Conservation (phyloP, 371 early-diverging fungal genomes). For the Pancytospora philotis region DNA sequence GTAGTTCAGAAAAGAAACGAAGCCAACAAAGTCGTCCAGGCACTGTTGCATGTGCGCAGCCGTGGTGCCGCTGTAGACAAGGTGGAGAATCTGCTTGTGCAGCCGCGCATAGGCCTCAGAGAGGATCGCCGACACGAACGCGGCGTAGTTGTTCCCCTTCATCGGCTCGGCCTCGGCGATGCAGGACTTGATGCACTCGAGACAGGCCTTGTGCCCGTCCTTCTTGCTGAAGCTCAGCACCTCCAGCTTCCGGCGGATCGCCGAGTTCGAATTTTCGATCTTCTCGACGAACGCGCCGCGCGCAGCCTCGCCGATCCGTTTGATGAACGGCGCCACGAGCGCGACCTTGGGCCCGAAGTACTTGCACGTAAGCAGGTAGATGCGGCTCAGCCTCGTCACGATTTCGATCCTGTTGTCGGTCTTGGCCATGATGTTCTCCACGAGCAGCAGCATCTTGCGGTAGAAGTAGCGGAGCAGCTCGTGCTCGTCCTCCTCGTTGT, state of each 20-base stretch:
- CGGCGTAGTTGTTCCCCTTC: constrained; percentile 20
- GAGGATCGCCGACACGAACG: constrained; percentile 17
- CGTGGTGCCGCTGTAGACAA: constrained; percentile 10
- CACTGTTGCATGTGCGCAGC: constrained; percentile 20
- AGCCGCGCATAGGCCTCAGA: constrained; percentile 2
- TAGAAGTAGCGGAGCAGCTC: constrained; percentile 32
- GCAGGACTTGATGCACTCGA: constrained; percentile 21
- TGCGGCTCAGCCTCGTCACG: constrained; percentile 6
- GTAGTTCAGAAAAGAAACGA: constrained; percentile 7
- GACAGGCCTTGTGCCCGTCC: constrained; percentile 1
- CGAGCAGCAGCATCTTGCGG: constrained; percentile 18
- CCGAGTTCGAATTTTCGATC: constrained; percentile 12
- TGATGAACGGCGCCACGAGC: constrained; percentile 13
- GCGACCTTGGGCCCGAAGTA: constrained; percentile 28
- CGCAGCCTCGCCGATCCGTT: constrained; percentile 10
- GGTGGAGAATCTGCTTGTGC: constrained; percentile 11
- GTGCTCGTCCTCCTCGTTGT: constrained; percentile 30
- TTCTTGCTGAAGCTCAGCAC: constrained; percentile 13
- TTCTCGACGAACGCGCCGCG: constrained; percentile 23
- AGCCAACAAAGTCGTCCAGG: constrained; percentile 25
- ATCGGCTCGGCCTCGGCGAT: constrained; percentile 19
- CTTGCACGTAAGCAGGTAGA: constrained; percentile 22
- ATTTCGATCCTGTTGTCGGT: constrained; percentile 15
- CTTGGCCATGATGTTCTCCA: constrained; percentile 22
- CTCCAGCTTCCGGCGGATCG: constrained; percentile 22